phyloP scores from a whole-genome alignment of 371 early-diverging fungal genomes.

The Capillidium heterosporum region DNA sequence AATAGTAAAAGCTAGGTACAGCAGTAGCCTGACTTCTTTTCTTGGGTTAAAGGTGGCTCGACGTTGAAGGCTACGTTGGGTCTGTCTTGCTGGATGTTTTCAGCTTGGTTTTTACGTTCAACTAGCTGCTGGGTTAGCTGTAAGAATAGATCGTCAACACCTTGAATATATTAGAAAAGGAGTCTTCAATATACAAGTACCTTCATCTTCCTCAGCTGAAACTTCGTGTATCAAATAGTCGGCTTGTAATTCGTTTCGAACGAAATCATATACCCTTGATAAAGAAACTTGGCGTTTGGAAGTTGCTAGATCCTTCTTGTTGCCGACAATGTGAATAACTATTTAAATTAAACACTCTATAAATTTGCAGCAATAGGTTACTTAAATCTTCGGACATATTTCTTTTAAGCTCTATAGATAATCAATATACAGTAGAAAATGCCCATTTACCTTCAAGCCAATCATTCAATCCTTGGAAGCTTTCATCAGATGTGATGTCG shows the following conservation, averaged over 20 bases:
- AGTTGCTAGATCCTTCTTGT: constrained; percentile 49
- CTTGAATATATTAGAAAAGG: constrained; percentile 5
- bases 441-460: constrained; percentile 35
- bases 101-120: constrained; percentile 21
- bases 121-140: constrained; percentile 34
- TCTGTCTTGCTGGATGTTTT: not conserved
- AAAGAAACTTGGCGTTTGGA: constrained; percentile 32
- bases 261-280: constrained; percentile 34
- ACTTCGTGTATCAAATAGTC: constrained; percentile 44
- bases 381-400: constrained; percentile 44
- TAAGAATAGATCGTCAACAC: constrained; percentile 36
- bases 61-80: not conserved
- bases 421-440: not conserved
- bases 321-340: constrained; percentile 56
- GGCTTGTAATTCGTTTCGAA: constrained; percentile 29
- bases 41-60: not conserved
- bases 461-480: constrained; percentile 35
- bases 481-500: constrained; percentile 35
- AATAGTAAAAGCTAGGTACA: not conserved
- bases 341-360: constrained; percentile 10
- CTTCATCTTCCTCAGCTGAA: constrained; percentile 51
- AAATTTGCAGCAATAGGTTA: constrained; percentile 9
- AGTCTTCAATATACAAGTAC: constrained; percentile 13
- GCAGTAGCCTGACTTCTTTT: not conserved
- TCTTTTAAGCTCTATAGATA: constrained; percentile 34